Conservation (phyloP, 768 basidiomycete species). For the Leccinum rimulosum region DNA sequence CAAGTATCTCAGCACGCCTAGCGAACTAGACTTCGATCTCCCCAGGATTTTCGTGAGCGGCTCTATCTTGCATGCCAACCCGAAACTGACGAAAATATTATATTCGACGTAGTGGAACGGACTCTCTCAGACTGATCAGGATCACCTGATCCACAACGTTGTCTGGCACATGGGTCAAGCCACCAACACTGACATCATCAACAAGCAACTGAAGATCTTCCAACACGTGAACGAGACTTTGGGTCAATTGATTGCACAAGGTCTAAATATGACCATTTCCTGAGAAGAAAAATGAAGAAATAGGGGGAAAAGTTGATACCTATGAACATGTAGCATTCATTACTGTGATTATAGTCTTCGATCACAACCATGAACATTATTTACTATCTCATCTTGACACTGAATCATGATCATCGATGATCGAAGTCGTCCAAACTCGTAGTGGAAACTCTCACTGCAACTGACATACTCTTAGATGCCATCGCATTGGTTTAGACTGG, state of each 20-base stretch:
- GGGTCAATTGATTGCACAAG: conserved; percentile 36
- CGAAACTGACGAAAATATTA: background rate
- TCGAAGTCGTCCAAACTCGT: background rate
- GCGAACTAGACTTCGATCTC: conserved; percentile 40
- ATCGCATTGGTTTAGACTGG: background rate
- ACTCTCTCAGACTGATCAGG: conserved; percentile 35
- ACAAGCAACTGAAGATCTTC: conserved; percentile 35
- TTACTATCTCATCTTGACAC: background rate
- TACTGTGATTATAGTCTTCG: background rate
- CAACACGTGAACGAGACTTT: conserved; percentile 36
- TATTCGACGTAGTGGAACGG: conserved; percentile 27
- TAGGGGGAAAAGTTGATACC: background rate
- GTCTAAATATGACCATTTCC: conserved; percentile 22
- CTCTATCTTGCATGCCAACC: background rate
- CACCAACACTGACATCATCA: conserved; percentile 26
- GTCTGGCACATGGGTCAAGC: conserved; percentile 39
- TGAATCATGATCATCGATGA: background rate
- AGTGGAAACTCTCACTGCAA: background rate
- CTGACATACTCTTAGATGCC: background rate
- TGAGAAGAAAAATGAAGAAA: background rate
- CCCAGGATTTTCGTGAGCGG: conserved; percentile 33
- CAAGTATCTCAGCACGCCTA: conserved; percentile 34
- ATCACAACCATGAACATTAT: background rate
- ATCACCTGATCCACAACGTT: conserved; percentile 37
- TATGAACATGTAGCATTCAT: background rate